Evolutionary conservation across 2,329 filamentous ascomycete genomes (phyloP), one percentile per base, ranked within the genome.

Genomic region (Penicillium sp.): DNA sequence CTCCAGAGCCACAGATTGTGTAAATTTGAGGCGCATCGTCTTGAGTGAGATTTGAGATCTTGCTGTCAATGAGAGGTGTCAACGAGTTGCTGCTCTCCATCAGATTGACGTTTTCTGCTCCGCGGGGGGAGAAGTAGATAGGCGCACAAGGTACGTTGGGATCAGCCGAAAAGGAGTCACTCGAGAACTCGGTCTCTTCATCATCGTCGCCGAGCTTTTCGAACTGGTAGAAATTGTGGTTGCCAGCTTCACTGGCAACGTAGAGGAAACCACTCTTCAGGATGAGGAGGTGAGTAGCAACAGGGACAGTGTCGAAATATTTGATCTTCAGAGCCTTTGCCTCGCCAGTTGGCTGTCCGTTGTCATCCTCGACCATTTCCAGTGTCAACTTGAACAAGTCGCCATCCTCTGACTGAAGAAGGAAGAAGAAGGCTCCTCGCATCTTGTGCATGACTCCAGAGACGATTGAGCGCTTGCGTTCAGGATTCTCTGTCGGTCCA

Each of bases 11-110:
- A 68, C 90, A 95, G 39, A 96, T 85, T 0, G 92, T 88, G 74
- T 97, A 99, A 22, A 99, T 96, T 69, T 99, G 95, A 11, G 94
- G 94, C 5, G 93, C 92, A 71, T 97, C 94, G 61, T 97, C 94
- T 43, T 91, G 87, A 0, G 90, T 91, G 29, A 97, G 78, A 64
- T 99, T 97, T 44, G 90, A 90, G 24, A 99, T 86, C 71, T 96
- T 93, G 76, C 91, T 93, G 68, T 93, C 92, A 71, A 96, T 84
- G 46, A 97, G 80, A 2, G 95, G 93, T 68, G 96, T 97, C 82
- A 97, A 87, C 8, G 92, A 89, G 63, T 92, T 85, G 62, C 96
- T 87, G 65, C 86, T 90, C 71, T 96, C 90, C 11, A 95, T 89
- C 7, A 95, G 79, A 27, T 88, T 90, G 65, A 97, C 74, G 67